Evolutionary conservation across 2,329 filamentous ascomycete species (phyloP), one percentile per base, ranked within the genome.

Genomic region (Falciphora oryzae): DNA sequence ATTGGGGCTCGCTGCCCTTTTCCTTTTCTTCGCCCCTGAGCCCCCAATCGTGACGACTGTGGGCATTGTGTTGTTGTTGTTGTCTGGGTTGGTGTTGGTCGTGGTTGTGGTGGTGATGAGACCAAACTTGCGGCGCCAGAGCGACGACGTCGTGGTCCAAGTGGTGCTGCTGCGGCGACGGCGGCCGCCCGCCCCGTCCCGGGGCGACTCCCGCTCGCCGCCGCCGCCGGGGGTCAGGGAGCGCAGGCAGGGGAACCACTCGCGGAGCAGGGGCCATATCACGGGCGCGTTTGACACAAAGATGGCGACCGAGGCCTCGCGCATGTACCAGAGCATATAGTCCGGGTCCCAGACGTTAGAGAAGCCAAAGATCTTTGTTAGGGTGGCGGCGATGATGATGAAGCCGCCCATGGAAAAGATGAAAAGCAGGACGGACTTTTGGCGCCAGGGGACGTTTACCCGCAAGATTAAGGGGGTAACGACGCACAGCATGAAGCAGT

Each of bases 201-300:
- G 11, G 11, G 35, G 11, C 35, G 35, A 13, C 35, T 16, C 35
- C 14, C 35, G 35, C 11, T 38, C 13, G 35, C 35, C 35, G 35
- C 35, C 35, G 35, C 35, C 35, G 13, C 35, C 35, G 35, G 35
- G 35, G 35, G 13, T 5, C 35, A 16, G 35, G 35, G 35, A 38
- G 35, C 59, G 44, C 53, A 65, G 63, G 50, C 38, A 27, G 13
- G 59, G 63, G 59, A 57, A 59, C 50, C 50, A 58, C 59, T 65
- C 44, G 59, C 79, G 77, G 58, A 84, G 70, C 18, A 85, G 75
- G 1, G 81, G 78, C 81, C 82, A 85, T 63, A 83, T 79, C 61
- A 80, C 75, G 0, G 83, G 83, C 4, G 84, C 72, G 68, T 85
- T 85, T 66, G 81, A 77, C 11, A 85, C 81, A 65, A 80, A 79